Base-by-base conservation (phyloP, 176 grass and related monocot species). In the Oryza longistaminata region DNA sequence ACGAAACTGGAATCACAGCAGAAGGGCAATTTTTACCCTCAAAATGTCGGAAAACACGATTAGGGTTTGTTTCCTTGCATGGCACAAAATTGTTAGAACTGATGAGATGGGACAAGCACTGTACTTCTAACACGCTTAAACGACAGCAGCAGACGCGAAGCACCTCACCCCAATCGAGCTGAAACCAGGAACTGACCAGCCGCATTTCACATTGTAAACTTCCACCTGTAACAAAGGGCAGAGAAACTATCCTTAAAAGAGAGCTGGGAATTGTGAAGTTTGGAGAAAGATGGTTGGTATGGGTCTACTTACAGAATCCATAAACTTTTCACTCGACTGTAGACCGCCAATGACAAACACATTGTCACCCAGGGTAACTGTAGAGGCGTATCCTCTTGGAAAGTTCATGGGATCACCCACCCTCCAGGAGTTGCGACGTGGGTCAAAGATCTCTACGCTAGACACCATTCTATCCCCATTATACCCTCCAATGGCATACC, bases 361-460 rank as follows among this genome's bases (percentile, higher is more conserved):
- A 29, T 33, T 87, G 52, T 92, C 77, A 31, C 88, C 74, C 27
- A 98, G 65, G 19, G 86, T 88, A 35, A 78, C 85, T 0, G 88
- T 75, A 15, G 93, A 71, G 5, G 85, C 87, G 60, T 98, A 98
- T 90, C 93, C 89, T 90, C 91, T 92, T 55, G 76, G 66, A 42
- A 70, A 60, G 71, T 73, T 86, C 93, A 98, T 90, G 24, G 96
- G 85, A 43, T 80, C 78, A 43, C 76, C 83, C 42, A 90, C 91
- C 87, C 84, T 88, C 96, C 93, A 95, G 9, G 83, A 26, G 26
- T 87, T 79, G 14, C 92, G 78, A 34, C 93, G 91, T 71, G 89
- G 96, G 68, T 98, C 96, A 45, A 90, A 93, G 53, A 86, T 85
- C 85, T 98, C 96, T 13, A 93, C 78, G 12, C 83, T 95, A 14